These are phyloP conservation scores for Pythium brassicae DNA, from an alignment of 352 stramenopile genomes.

Conservation along the genomic window DNA sequence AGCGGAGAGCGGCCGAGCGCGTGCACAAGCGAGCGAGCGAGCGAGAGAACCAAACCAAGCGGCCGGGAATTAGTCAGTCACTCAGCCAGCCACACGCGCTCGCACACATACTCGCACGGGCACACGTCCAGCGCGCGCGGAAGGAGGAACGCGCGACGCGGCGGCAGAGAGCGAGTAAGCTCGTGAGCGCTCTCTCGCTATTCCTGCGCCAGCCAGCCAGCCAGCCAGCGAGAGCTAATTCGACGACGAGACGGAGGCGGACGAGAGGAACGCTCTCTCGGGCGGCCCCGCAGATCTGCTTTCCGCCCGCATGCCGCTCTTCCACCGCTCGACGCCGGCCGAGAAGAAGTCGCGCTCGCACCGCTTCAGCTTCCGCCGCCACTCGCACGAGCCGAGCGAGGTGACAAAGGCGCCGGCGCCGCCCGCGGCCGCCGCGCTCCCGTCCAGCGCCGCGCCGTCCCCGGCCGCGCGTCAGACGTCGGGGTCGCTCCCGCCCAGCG, in stretches of 20 bases:
- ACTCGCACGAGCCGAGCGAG: constrained; percentile 29
- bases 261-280: neutral
- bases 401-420: constrained; percentile 5
- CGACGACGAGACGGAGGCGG: neutral
- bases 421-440: neutral
- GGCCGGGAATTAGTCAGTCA: neutral
- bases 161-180: constrained; percentile 3
- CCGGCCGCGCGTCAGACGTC: constrained; percentile 1
- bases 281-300: neutral
- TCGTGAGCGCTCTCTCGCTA: neutral
- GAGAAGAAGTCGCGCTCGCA: constrained; percentile 42
- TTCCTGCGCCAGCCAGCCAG: neutral
- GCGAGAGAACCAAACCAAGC: no score
- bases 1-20: neutral
- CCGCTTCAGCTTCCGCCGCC: constrained; percentile 68
- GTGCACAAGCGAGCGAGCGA: neutral
- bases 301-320: constrained; percentile 48
- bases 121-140: constrained; percentile 1
- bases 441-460: neutral
- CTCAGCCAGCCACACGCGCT: neutral
- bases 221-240: neutral
- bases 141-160: constrained; percentile 1
- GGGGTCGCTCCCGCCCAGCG: neutral
- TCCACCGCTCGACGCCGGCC: constrained; percentile 40
- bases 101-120: neutral